These are phyloP conservation scores for Neurospora sp. DNA, from an alignment of 495 filamentous ascomycete genomes.

Conservation along the genomic window DNA sequence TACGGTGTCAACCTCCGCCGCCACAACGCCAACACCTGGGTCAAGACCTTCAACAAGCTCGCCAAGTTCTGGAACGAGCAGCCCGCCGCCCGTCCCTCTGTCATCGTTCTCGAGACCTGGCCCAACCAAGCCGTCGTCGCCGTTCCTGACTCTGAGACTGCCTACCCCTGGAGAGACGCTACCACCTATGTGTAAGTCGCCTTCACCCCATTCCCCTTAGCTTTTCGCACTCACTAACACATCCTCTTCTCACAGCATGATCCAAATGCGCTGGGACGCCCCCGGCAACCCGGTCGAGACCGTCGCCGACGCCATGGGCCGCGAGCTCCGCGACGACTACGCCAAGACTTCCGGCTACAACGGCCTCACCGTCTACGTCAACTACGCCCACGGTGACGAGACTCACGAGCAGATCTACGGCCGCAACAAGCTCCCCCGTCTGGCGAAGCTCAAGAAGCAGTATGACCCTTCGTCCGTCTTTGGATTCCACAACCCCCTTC, in stretches of 20 bases:
- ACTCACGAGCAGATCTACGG: slow-evolving; percentile 14
- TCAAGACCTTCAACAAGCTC: not conserved
- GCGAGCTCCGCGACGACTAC: not conserved
- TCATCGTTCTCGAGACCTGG: not conserved
- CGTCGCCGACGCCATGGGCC: not conserved
- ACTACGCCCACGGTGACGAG: slow-evolving; percentile 32
- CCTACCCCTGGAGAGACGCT: not conserved
- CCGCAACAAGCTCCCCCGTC: slow-evolving; percentile 15
- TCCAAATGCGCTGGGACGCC: not conserved
- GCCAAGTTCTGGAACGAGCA: not conserved
- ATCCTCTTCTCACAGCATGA: not conserved
- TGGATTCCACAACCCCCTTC: slow-evolving; percentile 8
- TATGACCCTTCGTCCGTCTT: slow-evolving; percentile 23
- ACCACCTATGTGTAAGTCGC: not conserved
- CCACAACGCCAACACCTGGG: not conserved
- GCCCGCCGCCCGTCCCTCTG: not conserved
- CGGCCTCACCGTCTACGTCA: slow-evolving; percentile 21
- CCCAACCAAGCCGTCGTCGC: not conserved
- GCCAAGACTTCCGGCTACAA: slow-evolving; percentile 11
- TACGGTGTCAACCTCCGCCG: not conserved
- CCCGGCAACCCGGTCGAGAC: not conserved
- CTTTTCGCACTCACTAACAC: not conserved
- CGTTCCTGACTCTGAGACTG: not conserved
- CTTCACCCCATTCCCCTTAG: not conserved
- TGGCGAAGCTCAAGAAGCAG: slow-evolving; percentile 18